Evolutionary conservation across 352 stramenopile genomes (phyloP).

Genomic region (Pythium brachiatum): DNA sequence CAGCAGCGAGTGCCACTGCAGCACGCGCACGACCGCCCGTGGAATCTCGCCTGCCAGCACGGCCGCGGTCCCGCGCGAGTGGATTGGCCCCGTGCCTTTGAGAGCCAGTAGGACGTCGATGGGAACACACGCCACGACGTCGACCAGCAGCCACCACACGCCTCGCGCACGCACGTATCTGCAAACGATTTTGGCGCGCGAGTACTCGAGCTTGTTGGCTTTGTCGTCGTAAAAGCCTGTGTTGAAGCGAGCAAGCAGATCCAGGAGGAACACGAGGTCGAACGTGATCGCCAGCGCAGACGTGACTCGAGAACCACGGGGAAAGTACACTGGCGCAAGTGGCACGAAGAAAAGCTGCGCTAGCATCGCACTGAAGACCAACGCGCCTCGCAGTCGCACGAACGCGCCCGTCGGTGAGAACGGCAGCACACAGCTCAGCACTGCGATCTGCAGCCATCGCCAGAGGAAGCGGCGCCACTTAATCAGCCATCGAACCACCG

Average conservation of each 20-base stretch:
- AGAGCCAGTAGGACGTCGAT: neutral
- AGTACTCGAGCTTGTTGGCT: slow-evolving; percentile 8
- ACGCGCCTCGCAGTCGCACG: neutral
- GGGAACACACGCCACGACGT: slow-evolving; percentile 8
- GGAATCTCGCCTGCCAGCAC: neutral
- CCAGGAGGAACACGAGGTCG: slow-evolving; percentile 11
- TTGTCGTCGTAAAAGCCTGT: slow-evolving; percentile 21
- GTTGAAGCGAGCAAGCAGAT: slow-evolving; percentile 20
- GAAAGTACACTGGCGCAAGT: slow-evolving; percentile 17
- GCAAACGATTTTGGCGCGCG: slow-evolving; percentile 3
- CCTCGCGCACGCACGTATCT: slow-evolving; percentile 1
- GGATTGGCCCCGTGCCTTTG: neutral
- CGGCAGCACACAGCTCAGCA: neutral
- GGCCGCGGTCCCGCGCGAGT: neutral
- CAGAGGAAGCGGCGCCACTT: neutral
- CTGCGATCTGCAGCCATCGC: neutral
- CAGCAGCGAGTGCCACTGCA: slow-evolving; percentile 11
- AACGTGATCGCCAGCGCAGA: neutral
- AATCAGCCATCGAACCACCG: neutral
- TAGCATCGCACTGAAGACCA: slow-evolving; percentile 3
- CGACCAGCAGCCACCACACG: slow-evolving; percentile 8
- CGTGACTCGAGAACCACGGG: neutral
- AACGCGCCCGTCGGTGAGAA: slow-evolving; percentile 12
- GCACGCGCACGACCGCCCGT: neutral
- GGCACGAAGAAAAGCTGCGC: slow-evolving; percentile 19